Percentiles rank a stretch among this genome's conserved stretches.
Conservation (phyloP, 225 moss, liverwort and hornwort species). For the Pseudisothecium myosuroides region DNA sequence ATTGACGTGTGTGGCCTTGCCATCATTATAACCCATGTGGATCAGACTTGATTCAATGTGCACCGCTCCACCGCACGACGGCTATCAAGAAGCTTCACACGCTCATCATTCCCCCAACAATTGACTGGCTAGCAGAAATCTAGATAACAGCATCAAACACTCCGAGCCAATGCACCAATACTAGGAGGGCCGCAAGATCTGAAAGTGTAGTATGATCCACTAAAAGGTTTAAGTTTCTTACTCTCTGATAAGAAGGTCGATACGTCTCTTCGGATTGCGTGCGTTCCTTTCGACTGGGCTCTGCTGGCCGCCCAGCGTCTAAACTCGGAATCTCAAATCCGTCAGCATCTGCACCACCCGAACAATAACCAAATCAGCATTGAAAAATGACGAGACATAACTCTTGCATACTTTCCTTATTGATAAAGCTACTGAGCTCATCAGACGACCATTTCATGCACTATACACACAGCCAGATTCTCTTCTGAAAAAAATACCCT, state of each 20-base stretch:
- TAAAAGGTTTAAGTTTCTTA: not conserved
- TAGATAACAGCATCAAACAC: not conserved
- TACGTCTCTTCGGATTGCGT: constrained; percentile 46
- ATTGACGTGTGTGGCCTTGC: constrained; percentile 1
- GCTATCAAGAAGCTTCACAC: not conserved
- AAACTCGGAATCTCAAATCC: constrained; percentile 97
- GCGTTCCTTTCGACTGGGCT: constrained; percentile 52
- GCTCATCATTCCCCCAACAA: not conserved
- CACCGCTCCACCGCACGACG: not conserved
- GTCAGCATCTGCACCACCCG: constrained; percentile 67
- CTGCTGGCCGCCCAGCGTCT: constrained; percentile 59
- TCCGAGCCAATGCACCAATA: not conserved
- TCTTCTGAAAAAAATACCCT: too few relatives aligned
- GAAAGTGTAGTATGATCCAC: not conserved
- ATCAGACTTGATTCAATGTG: not conserved
- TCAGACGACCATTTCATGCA: not conserved
- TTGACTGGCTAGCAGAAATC: not conserved
- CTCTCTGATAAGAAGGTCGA: constrained; percentile 63
- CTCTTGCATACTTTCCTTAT: not conserved
- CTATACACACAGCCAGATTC: not conserved
- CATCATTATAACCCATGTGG: constrained; percentile 6
- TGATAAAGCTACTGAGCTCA: not conserved
- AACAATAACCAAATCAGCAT: not conserved
- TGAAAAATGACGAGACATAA: not conserved
- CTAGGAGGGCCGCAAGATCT: not conserved